A percentile compares a stretch with the other conserved stretches of the same genome.
phyloP scores from a whole-genome alignment of 2,329 filamentous ascomycete genomes.

The Decorospora gaudefroyi region DNA sequence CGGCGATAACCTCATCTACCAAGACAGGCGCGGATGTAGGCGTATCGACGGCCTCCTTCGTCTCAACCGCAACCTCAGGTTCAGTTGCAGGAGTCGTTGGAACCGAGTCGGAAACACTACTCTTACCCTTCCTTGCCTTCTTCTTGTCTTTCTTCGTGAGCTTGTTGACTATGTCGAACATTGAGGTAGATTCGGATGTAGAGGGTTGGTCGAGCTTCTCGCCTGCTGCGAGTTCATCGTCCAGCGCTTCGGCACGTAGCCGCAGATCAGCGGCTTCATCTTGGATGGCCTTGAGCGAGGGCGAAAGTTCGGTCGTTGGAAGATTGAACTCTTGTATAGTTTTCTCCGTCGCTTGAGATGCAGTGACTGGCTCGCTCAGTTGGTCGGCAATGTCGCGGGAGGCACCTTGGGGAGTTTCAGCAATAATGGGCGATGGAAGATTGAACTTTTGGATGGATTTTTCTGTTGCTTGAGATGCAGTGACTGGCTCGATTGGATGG shows the following conservation, averaged over 20 bases:
- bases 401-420: conserved; percentile 3
- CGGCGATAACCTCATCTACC: conserved; percentile 9
- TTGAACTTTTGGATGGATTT: too few species aligned
- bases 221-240: conserved; percentile 19
- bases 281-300: conserved; percentile 30
- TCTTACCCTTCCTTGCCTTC: conserved; percentile 30
- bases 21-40: not conserved
- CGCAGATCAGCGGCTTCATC: conserved; percentile 37
- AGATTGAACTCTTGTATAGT: not conserved
- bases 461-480: not conserved
- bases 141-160: conserved; percentile 41
- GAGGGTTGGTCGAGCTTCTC: conserved; percentile 19
- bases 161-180: conserved; percentile 36
- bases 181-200: conserved; percentile 21
- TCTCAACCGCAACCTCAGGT: conserved; percentile 26
- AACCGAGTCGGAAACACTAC: conserved; percentile 23
- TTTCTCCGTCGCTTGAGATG: conserved; percentile 1
- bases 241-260: conserved; percentile 36
- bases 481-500: too few species aligned
- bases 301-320: conserved; percentile 23
- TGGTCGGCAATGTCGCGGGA: conserved; percentile 5
- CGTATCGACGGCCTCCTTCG: conserved; percentile 24
- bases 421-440: not conserved
- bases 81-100: conserved; percentile 34
- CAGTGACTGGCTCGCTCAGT: not conserved